A percentile compares a stretch with the other conserved stretches of the same genome.
Evolutionary conservation across 2,329 filamentous ascomycete species (phyloP).

Genomic region (Fusarium sp.): DNA sequence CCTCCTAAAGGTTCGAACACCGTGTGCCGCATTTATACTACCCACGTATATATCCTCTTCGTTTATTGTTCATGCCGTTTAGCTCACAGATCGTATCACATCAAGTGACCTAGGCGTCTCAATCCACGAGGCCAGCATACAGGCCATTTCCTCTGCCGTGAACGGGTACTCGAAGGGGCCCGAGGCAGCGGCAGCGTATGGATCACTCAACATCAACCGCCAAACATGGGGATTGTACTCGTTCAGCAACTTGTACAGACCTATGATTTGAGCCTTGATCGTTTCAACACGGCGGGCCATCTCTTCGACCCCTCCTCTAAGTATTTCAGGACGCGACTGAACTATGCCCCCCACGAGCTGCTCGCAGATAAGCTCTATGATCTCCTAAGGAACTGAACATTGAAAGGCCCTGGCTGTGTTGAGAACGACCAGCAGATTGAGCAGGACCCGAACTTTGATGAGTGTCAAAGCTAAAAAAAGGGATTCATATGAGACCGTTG

Average conservation of each 20-base stretch:
- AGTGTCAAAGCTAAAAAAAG: constrained; percentile 18
- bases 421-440: constrained; percentile 35
- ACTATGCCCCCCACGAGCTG: constrained; percentile 26
- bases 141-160: constrained; percentile 25
- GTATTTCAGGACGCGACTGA: background rate
- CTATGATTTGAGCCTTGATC: constrained; percentile 25
- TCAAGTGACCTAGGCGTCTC: constrained; percentile 31
- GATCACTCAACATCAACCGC: constrained; percentile 19
- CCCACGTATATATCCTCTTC: background rate
- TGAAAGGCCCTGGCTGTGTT: constrained; percentile 11
- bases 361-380: constrained; percentile 30
- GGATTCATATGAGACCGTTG: constrained; percentile 24
- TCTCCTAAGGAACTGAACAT: constrained; percentile 28
- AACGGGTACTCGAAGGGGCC: constrained; percentile 18
- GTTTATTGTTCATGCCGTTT: background rate
- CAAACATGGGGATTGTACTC: constrained; percentile 34
- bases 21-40: background rate
- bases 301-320: constrained; percentile 1
- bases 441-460: constrained; percentile 39
- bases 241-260: constrained; percentile 20
- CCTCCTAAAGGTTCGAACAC: background rate
- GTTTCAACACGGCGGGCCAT: background rate
- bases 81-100: background rate
- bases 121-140: constrained; percentile 26
- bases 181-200: background rate